Percentiles rank a stretch among this genome's conserved stretches.
These are phyloP conservation scores for Lyophyllum shimeji DNA, from an alignment of 768 basidiomycete species.

Conservation along the genomic window DNA sequence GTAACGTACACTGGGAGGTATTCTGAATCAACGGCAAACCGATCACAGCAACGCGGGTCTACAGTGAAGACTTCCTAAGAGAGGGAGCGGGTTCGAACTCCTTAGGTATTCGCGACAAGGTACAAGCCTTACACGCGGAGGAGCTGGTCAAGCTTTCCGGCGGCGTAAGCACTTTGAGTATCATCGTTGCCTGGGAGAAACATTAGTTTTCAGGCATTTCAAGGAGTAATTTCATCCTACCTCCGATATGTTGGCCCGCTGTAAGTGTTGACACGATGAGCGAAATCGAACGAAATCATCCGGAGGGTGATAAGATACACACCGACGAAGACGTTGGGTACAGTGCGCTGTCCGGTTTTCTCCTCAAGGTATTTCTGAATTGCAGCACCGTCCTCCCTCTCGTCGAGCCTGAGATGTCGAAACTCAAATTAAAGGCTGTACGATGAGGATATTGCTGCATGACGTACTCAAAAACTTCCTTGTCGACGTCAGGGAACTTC, in stretches of 20 bases:
- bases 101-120: not conserved
- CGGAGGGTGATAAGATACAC: conserved; percentile 22
- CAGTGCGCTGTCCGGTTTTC: conserved; percentile 69
- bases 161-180: conserved; percentile 28
- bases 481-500: conserved; percentile 36
- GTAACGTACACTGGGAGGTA: too few relatives aligned
- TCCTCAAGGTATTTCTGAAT: conserved; percentile 66
- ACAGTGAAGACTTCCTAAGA: too few relatives aligned
- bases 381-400: conserved; percentile 50
- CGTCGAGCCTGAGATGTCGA: conserved; percentile 49
- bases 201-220: not conserved
- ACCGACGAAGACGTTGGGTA: conserved; percentile 82
- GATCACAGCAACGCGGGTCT: too few relatives aligned
- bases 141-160: conserved; percentile 28
- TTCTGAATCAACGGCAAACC: too few relatives aligned
- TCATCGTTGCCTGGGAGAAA: conserved; percentile 38
- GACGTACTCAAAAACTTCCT: conserved; percentile 49
- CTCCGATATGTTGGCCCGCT: conserved; percentile 59
- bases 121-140: conserved; percentile 28
- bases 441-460: not conserved
- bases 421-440: not conserved
- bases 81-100: not conserved
- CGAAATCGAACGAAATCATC: too few relatives aligned
- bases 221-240: conserved; percentile 24
- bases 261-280: not conserved